Conservation (phyloP, 768 basidiomycete species). For the Tulasnella sp. region DNA sequence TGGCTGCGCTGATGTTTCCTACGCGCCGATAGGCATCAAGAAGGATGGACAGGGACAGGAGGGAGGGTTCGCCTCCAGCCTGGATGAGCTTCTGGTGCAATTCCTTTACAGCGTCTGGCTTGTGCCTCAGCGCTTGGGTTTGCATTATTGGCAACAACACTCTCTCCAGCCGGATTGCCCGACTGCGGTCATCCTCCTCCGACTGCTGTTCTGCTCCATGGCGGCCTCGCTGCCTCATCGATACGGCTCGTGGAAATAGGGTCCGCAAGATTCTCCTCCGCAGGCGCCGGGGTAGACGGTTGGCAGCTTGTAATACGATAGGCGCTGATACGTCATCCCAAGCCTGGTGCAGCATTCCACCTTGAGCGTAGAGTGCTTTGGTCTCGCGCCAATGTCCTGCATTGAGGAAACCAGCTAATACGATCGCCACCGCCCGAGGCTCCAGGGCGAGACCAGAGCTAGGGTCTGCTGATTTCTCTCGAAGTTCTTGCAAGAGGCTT, state of each 20-base stretch:
- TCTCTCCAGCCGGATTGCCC: neutral
- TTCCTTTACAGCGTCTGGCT: conserved; percentile 48
- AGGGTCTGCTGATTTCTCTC: conserved; percentile 29
- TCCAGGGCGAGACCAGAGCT: conserved; percentile 20
- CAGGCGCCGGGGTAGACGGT: neutral
- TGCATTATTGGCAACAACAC: conserved; percentile 46
- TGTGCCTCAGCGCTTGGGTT: conserved; percentile 39
- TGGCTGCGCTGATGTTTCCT: conserved; percentile 47
- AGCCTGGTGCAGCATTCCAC: neutral
- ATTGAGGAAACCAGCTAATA: conserved; percentile 67
- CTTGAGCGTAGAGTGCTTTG: conserved; percentile 36
- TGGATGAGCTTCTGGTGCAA: conserved; percentile 47
- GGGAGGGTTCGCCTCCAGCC: conserved; percentile 48
- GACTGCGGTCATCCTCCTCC: neutral
- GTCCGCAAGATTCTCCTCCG: neutral
- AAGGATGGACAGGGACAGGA: conserved; percentile 54
- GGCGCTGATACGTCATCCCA: neutral
- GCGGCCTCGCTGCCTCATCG: conserved; percentile 33
- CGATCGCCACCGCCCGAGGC: conserved; percentile 51
- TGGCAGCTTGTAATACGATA: neutral
- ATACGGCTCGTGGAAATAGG: conserved; percentile 28
- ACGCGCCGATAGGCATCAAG: conserved; percentile 64
- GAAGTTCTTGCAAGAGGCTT: conserved; percentile 63
- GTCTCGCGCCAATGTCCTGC: conserved; percentile 47
- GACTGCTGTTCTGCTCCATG: conserved; percentile 19